Percentiles rank a stretch among this genome's conserved stretches.
Conservation (phyloP, 805 yeast species). For the Tetrapisispora phaffii region DNA sequence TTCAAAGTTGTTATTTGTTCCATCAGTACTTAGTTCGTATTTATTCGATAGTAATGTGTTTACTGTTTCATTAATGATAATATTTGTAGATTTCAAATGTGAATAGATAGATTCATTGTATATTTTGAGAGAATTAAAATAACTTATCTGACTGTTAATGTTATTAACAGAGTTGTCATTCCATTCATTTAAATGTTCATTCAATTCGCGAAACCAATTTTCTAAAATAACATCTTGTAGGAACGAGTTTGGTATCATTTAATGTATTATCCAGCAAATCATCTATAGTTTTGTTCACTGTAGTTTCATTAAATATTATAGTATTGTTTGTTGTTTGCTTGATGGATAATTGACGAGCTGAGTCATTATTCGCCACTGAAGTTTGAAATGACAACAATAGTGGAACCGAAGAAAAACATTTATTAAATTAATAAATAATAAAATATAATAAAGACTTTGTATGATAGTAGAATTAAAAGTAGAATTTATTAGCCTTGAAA, state of each 20-base stretch:
- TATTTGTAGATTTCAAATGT: constrained; percentile 8
- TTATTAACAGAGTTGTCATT: constrained; percentile 3
- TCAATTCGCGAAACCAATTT: constrained; percentile 3
- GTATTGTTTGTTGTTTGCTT: neutral
- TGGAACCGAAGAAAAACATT: too few species aligned
- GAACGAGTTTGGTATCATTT: neutral
- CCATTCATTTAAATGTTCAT: constrained; percentile 5
- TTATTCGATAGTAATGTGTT: constrained; percentile 7
- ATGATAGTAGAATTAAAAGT: neutral
- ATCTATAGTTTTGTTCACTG: neutral
- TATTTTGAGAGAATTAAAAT: constrained; percentile 1
- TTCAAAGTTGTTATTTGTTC: neutral
- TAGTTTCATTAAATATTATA: neutral
- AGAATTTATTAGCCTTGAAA: neutral
- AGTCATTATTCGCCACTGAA: too few species aligned
- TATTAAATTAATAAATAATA: neutral
- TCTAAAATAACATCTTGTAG: neutral
- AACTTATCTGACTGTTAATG: constrained; percentile 3
- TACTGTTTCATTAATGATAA: constrained; percentile 9
- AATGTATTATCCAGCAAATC: neutral
- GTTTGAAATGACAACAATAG: too few species aligned
- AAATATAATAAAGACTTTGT: neutral
- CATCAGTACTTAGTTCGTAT: constrained; percentile 4
- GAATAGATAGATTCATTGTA: constrained; percentile 8
- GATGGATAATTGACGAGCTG: neutral